phyloP scores from a whole-genome alignment of 2,329 filamentous ascomycete genomes.

The Lizonia empirigonia region DNA sequence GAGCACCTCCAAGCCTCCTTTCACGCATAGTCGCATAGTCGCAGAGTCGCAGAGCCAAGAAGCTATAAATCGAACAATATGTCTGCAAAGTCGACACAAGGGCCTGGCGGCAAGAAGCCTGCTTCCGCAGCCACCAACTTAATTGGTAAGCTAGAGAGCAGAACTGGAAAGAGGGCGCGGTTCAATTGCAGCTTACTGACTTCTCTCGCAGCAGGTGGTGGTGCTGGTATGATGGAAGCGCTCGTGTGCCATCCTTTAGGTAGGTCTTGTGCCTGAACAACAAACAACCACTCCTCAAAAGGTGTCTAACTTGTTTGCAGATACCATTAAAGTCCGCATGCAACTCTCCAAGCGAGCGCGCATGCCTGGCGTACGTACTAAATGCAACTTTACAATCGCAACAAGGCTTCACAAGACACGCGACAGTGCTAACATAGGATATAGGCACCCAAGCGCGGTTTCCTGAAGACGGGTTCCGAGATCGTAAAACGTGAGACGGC shows the following conservation, averaged over 20 bases:
- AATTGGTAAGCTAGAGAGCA: slow-evolving; percentile 68
- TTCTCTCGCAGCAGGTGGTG: slow-evolving; percentile 76
- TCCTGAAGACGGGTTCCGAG: slow-evolving; percentile 81
- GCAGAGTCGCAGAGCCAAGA: background rate
- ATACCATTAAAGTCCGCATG: slow-evolving; percentile 99
- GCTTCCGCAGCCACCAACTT: slow-evolving; percentile 88
- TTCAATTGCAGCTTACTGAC: slow-evolving; percentile 20
- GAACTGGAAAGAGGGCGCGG: background rate
- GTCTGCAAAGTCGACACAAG: slow-evolving; percentile 64
- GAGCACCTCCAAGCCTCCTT: background rate
- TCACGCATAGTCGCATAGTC: background rate
- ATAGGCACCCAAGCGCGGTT: slow-evolving; percentile 77
- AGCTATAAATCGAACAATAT: slow-evolving; percentile 48
- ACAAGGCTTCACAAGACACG: background rate
- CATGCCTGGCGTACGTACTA: slow-evolving; percentile 70
- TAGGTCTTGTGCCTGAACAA: slow-evolving; percentile 51
- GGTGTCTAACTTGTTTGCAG: slow-evolving; percentile 53
- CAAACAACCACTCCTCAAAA: background rate
- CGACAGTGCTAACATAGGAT: slow-evolving; percentile 13
- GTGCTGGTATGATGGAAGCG: slow-evolving; percentile 99
- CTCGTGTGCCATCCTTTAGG: slow-evolving; percentile 92
- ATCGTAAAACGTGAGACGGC: slow-evolving; percentile 91
- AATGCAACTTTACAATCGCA: background rate
- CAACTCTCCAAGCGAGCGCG: slow-evolving; percentile 88
- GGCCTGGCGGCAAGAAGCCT: slow-evolving; percentile 71